Base-by-base conservation (phyloP, 805 yeast genomes). In the Sporopachydermia lactativora region DNA sequence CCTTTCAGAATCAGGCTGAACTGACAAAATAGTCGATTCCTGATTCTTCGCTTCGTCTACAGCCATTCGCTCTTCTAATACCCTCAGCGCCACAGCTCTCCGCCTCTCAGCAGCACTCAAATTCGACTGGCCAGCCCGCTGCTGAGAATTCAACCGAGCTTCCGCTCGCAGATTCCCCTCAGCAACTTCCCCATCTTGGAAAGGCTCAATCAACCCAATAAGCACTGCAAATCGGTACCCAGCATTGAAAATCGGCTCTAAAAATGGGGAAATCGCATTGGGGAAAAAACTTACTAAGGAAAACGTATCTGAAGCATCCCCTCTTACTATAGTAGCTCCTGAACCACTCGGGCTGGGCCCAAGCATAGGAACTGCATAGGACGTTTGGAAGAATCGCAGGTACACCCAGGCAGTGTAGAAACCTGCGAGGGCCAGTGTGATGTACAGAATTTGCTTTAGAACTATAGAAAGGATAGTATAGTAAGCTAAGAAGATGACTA, bases 241-340 rank as follows among this genome's bases (percentile, higher is more conserved):
- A 3, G 52, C 54, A 36, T 71, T 56, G 45, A 77, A 76, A 0
- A 76, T 49, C 1, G 75, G 73, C 24, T 64, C 62, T 38, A 84
- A 54, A 17, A 68, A 46, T 2, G 74, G 71, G 42, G 74, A 73
- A 2, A 70, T 28, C 1, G 70, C 54, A 38, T 67, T 74, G 1
- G 96, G 96, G 73, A 88, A 88, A 55, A 88, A 84, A 50, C 80
- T 79, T 19, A 78, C 77, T 46, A 88, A 67, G 42, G 82, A 76
- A 64, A 88, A 88, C 1, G 89, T 81, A 49, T 88, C 96, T 0
- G 92, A 77, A 0, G 96, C 94, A 57, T 86, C 96, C 34, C 96
- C 96, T 18, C 70, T 58, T 6, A 77, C 31, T 8, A n/a, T 60
- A 17, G 66, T 54, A 24, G 48, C 13, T 42, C 52, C 51, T 19